A percentile compares a stretch with the other conserved stretches of the same genome.
Conservation (phyloP, 2,329 filamentous ascomycete species). For the Botryotinia convoluta region DNA sequence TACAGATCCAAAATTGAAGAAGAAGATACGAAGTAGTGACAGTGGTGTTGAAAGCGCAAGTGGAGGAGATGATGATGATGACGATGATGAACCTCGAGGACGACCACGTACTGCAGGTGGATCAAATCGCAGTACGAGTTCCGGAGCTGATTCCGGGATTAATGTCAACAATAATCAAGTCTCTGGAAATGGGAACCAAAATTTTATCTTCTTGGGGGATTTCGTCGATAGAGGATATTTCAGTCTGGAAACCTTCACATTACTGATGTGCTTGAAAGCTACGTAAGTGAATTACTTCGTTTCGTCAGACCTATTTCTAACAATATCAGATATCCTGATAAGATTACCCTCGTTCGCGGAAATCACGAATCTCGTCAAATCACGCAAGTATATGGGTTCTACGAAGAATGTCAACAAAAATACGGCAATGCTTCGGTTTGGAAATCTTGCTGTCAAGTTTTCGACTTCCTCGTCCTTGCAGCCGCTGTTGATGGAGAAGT, state of each 20-base stretch:
- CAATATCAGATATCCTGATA: constrained; percentile 60
- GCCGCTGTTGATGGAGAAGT: constrained; percentile 73
- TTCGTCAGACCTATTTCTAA: constrained; percentile 22
- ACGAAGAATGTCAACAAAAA: constrained; percentile 74
- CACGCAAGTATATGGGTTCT: constrained; percentile 76
- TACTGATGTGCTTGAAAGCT: constrained; percentile 70
- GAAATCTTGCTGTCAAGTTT: constrained; percentile 77
- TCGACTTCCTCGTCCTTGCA: constrained; percentile 72
- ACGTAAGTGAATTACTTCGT: constrained; percentile 48
- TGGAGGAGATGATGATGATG: constrained; percentile 49
- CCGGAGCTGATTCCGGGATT: constrained; percentile 40
- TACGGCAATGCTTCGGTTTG: constrained; percentile 76
- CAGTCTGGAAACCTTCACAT: constrained; percentile 69
- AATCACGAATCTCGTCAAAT: constrained; percentile 77
- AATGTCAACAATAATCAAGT: constrained; percentile 40
- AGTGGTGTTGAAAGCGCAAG: constrained; percentile 47
- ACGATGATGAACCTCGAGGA: constrained; percentile 51
- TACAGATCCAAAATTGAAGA: constrained; percentile 80
- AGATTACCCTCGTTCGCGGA: constrained; percentile 69
- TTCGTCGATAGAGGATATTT: constrained; percentile 76
- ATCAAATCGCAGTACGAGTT: constrained; percentile 44
- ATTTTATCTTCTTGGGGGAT: constrained; percentile 71
- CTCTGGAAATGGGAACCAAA: constrained; percentile 57
- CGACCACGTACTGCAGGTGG: constrained; percentile 43
- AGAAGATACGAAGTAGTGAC: constrained; percentile 70